These are phyloP conservation scores for Millerozyma acaciae DNA, from an alignment of 805 yeast genomes.

Conservation along the genomic window DNA sequence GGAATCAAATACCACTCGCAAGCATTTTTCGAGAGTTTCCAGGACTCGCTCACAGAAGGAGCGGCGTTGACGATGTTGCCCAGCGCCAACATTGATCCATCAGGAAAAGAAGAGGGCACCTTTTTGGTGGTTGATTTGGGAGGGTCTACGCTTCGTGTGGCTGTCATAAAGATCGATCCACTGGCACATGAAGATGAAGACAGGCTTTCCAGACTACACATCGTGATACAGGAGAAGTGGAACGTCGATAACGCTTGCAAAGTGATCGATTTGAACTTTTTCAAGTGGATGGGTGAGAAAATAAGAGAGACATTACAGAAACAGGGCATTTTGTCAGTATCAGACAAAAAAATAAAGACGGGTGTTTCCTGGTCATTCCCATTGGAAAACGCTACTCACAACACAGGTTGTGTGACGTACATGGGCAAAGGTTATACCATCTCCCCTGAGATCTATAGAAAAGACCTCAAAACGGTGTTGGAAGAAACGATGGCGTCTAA, in stretches of 20 bases:
- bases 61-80: conserved; percentile 38
- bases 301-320: conserved; percentile 23
- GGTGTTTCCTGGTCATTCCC: conserved; percentile 63
- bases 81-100: conserved; percentile 33
- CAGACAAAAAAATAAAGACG: conserved; percentile 21
- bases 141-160: conserved; percentile 50
- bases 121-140: conserved; percentile 53
- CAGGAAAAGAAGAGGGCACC: conserved; percentile 34
- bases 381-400: conserved; percentile 35
- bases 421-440: conserved; percentile 63
- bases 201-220: conserved; percentile 21
- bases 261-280: conserved; percentile 38
- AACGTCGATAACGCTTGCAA: conserved; percentile 35
- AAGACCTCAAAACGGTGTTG: conserved; percentile 38
- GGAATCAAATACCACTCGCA: conserved; percentile 15
- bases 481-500: conserved; percentile 25
- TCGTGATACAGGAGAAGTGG: conserved; percentile 36
- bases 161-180: conserved; percentile 31
- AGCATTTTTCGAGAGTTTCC: conserved; percentile 20
- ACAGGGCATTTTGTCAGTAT: conserved; percentile 14
- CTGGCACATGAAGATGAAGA: conserved; percentile 8
- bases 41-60: conserved; percentile 24
- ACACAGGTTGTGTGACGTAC: conserved; percentile 43
- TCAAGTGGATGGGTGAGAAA: conserved; percentile 37
- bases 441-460: conserved; percentile 36